Base-by-base conservation (phyloP, 2,329 filamentous ascomycete genomes). In the Raffaelea albimanens region DNA sequence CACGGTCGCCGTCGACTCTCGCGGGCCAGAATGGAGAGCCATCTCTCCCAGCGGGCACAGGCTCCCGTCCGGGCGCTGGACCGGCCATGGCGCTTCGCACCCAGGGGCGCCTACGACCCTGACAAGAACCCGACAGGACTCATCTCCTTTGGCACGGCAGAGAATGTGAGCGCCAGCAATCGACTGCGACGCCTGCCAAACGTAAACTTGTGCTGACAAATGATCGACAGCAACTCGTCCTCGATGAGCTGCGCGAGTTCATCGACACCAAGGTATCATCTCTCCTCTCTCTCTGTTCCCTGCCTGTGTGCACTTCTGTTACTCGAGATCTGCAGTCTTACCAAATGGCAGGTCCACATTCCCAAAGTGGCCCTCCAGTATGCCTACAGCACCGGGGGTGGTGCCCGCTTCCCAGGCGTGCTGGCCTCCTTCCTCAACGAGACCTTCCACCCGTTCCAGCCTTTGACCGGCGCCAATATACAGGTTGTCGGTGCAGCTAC, bases 141-240 rank as follows among this genome's bases (percentile, higher is more conserved):
- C 43, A 61, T 75, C 44, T 73, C 68, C 4, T 67, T 76, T 23
- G 69, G 67, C 1, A 63, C 71, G 1, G 72, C 73, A 4, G 72
- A 75, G 50, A 75, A 43, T 29, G 40, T 43, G 25, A 13, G 25
- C 25, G 7, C 13, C 7, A 7, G 7, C 13, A 7, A 76, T 53
- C 62, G 34, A 16, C 34, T 38, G 9, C 34, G 5, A 10, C 23
- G 21, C n/a, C 16, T 38, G 9, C 10, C 20, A 44, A 18, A 31
- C 39, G 14, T 38, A n/a, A n/a, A n/a, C 13, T 38, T 38, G 13
- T 38, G 8, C 18, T 38, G 18, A 38, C 34, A 16, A 38, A 19
- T 16, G n/a, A 38, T n/a, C 18, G 9, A 21, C 39, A 65, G 63
- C 56, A 56, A 14, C 61, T 75, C 14, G 68, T 73, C 51, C 68